Evolutionary conservation across 352 stramenopile species (phyloP), one percentile per base, ranked within the genome.

Genomic region (Phytophthora citrophthora): DNA sequence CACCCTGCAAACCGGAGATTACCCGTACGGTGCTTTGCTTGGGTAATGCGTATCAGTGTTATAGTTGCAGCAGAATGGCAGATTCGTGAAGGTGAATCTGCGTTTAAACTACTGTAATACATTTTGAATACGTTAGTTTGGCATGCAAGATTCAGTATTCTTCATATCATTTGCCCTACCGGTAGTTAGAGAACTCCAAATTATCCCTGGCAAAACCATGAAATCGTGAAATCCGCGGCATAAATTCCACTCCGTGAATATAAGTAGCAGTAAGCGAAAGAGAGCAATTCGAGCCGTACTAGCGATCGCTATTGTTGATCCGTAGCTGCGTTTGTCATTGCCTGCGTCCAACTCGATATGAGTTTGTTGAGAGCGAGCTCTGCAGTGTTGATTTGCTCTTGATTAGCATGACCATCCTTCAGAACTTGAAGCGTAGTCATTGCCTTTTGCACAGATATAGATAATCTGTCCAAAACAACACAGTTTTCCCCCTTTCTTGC

Each of bases 1-100:
- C 57, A 70, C 70, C 13, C 27, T 81, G 20, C 36, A 68, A 27
- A 74, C 64, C 4, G 64, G 58, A 24, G 59, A 73, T 11, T 69
- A 65, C 47, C 64, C 59, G 47, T 73, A 73, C 36, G 64, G 58
- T 18, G 47, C 45, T 0, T 31, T 68, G 24, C 24, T 27, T 5
- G 24, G 5, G 3, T 27, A n/a, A n/a, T n/a, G n/a, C n/a, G n/a
- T n/a, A n/a, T n/a, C n/a, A n/a, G n/a, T n/a, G n/a, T n/a, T n/a
- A n/a, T n/a, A n/a, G n/a, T n/a, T n/a, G n/a, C n/a, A n/a, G n/a
- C n/a, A n/a, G n/a, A n/a, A n/a, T n/a, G n/a, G n/a, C n/a, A n/a
- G n/a, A n/a, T n/a, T n/a, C n/a, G n/a, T n/a, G n/a, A n/a, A n/a
- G n/a, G n/a, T n/a, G n/a, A n/a, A n/a, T n/a, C n/a, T n/a, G n/a